A percentile compares a stretch with the other conserved stretches of the same genome.
phyloP scores from a whole-genome alignment of 768 basidiomycete genomes.

The Sarcomyxa edulis region DNA sequence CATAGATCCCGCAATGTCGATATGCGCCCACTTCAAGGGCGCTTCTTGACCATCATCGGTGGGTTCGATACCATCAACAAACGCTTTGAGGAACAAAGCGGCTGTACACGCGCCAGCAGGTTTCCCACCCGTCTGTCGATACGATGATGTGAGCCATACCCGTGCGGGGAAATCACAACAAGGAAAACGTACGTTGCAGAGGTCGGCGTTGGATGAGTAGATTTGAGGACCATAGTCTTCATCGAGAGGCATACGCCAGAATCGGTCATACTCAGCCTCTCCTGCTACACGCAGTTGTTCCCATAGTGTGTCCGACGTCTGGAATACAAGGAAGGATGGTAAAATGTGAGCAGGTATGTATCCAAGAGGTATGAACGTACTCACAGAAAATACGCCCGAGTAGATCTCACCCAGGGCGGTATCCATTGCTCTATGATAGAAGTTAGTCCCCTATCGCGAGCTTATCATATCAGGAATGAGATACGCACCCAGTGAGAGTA shows the following conservation, averaged over 20 bases:
- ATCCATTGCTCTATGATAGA: slow-evolving; percentile 51
- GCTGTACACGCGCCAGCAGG: slow-evolving; percentile 75
- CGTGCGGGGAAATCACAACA: slow-evolving; percentile 2
- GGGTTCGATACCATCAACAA: slow-evolving; percentile 69
- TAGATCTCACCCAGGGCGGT: slow-evolving; percentile 72
- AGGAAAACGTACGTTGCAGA: slow-evolving; percentile 58
- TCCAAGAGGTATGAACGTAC: slow-evolving; percentile 13
- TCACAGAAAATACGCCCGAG: slow-evolving; percentile 74
- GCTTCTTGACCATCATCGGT: slow-evolving; percentile 50
- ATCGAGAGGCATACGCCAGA: slow-evolving; percentile 90
- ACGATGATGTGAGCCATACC: background rate
- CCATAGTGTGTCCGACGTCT: slow-evolving; percentile 79
- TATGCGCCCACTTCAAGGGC: slow-evolving; percentile 75
- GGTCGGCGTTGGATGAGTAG: slow-evolving; percentile 70
- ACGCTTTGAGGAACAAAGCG: slow-evolving; percentile 81
- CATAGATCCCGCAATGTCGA: slow-evolving; percentile 81
- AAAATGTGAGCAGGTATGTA: too few species aligned
- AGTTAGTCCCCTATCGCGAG: too few species aligned
- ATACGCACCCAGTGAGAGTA: slow-evolving; percentile 69
- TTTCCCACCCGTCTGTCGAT: slow-evolving; percentile 73
- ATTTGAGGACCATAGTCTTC: slow-evolving; percentile 80
- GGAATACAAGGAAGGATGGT: background rate
- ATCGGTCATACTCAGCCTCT: slow-evolving; percentile 69
- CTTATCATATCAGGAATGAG: background rate
- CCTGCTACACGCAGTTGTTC: slow-evolving; percentile 62